Conservation (phyloP, 495 filamentous ascomycete species). For the Hypoxylon rickii region DNA sequence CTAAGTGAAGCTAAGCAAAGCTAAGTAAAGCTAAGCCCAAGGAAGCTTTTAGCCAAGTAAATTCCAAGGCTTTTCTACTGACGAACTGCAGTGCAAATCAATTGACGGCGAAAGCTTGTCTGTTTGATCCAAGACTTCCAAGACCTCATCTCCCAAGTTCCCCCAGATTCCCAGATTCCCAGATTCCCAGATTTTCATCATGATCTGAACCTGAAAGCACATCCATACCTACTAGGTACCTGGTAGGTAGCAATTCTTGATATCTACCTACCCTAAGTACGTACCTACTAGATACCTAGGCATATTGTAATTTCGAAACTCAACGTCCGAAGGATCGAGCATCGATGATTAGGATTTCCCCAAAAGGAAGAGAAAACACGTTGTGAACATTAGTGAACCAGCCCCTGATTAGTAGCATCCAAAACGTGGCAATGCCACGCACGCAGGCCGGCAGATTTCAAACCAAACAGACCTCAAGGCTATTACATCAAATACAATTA, state of each 20-base stretch:
- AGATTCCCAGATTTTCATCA: no score
- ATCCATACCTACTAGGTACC: neutral
- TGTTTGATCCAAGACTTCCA: no score
- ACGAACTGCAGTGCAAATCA: no score
- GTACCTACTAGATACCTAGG: neutral
- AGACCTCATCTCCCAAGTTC: no score
- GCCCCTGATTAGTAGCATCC: neutral
- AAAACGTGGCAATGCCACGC: neutral
- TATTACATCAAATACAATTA: neutral
- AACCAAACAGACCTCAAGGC: no score
- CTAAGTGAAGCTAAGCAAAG: no score
- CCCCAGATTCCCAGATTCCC: no score
- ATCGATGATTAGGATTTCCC: neutral
- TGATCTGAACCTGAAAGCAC: no score
- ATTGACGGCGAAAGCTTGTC: no score
- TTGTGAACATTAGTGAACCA: neutral
- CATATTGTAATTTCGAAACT: neutral
- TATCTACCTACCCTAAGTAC: neutral
- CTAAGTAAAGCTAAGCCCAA: no score
- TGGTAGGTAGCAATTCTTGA: neutral
- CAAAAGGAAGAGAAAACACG: neutral
- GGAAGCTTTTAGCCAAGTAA: no score
- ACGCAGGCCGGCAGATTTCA: neutral
- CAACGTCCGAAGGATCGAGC: neutral
- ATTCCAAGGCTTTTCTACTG: no score